These are phyloP conservation scores for Hyaloscypha variabilis DNA, from an alignment of 495 filamentous ascomycete species.

Conservation along the genomic window DNA sequence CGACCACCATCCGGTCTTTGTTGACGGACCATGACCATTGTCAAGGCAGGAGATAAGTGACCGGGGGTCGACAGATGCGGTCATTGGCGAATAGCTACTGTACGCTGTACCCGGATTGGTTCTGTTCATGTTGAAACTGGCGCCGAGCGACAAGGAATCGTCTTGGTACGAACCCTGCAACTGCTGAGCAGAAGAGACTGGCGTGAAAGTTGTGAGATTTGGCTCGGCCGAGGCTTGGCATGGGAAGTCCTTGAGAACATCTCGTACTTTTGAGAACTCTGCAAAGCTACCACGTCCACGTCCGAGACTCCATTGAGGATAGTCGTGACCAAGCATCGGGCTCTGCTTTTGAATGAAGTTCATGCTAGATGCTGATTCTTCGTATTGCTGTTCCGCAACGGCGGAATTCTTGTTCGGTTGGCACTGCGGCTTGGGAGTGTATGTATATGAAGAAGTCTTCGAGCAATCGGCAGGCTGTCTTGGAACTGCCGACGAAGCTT, in stretches of 20 bases:
- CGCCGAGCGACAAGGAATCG: not conserved
- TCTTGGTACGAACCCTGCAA: conserved; percentile 3
- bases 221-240: conserved; percentile 4
- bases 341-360: conserved; percentile 17
- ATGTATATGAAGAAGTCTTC: conserved; percentile 13
- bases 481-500: conserved; percentile 10
- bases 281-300: conserved; percentile 23
- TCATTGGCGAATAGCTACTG: conserved; percentile 20
- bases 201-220: not conserved
- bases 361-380: conserved; percentile 11
- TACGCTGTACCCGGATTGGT: conserved; percentile 19
- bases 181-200: not conserved
- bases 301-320: conserved; percentile 22
- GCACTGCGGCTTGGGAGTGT: conserved; percentile 17
- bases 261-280: conserved; percentile 19
- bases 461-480: conserved; percentile 3
- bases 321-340: conserved; percentile 25
- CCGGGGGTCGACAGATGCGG: conserved; percentile 12
- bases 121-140: conserved; percentile 11
- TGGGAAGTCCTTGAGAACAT: conserved; percentile 20
- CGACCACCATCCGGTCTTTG: conserved; percentile 17
- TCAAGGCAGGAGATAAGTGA: not conserved
- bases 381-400: conserved; percentile 8
- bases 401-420: conserved; percentile 9
- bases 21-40: not conserved